Base-by-base conservation (phyloP, 2,329 filamentous ascomycete species). In the Aureobasidium subglaciale region DNA sequence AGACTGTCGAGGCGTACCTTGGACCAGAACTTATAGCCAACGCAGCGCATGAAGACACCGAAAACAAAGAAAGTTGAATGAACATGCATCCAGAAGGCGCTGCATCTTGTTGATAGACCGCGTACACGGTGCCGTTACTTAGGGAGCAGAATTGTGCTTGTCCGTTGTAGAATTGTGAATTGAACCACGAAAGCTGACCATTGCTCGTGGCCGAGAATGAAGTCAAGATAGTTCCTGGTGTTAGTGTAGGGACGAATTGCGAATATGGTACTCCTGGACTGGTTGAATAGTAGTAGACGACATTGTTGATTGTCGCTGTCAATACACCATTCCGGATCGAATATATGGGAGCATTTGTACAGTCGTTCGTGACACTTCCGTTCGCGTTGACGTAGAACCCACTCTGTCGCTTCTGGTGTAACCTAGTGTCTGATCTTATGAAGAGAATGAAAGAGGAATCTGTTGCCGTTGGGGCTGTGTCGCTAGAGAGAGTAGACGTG, bases 351-450 rank as follows among this genome's bases (percentile, higher is more conserved):
- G 60, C 60, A 11, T 58, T 59, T 13, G 63, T 62, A 50, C 65
- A 67, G 40, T 67, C 64, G 41, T 66, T 65, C 8, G 63, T 64
- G n/a, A 62, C 59, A n/a, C 62, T 62, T 9, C 65, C 65, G 25
- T 63, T 60, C 18, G 61, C 60, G 16, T 48, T 56, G 24, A 67
- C 58, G 45, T 62, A 67, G 25, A 60, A 57, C 6, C 57, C 56
- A 1, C 54, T 56, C 29, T 65, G 63, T 15, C 63, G 56, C 34
- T 60, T 63, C 18, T 58, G 54, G 16, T 60, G 38, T 4, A 56
- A 20, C 4, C 22, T 35, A 4, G 43, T 42, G 27, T 57, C 38
- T 8, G 38, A 43, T 10, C 37, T 45, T 7, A 60, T 53, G 34
- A 60, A 52, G 7, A 63, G 40, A 9, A 64, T 60, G 37, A 62